Percentiles rank a stretch among this genome's conserved stretches.
phyloP scores from a whole-genome alignment of 768 basidiomycete species.

The Amanita exitialis region DNA sequence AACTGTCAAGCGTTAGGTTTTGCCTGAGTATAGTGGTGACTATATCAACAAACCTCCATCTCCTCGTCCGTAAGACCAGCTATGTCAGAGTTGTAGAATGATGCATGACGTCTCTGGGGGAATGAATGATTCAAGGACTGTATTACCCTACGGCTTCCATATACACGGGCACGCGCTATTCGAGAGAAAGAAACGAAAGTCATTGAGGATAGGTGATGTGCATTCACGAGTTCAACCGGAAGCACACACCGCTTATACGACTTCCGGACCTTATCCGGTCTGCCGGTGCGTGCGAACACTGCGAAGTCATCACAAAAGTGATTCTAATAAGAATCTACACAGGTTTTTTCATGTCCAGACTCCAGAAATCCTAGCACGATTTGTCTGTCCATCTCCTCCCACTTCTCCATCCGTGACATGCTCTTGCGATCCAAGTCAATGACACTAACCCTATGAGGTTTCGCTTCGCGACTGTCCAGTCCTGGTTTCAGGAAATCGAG shows the following conservation, averaged over 20 bases:
- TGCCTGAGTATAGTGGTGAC: constrained; percentile 1
- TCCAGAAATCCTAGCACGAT: constrained; percentile 25
- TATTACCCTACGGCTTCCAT: constrained; percentile 1
- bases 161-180: background rate
- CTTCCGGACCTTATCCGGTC: constrained; percentile 2
- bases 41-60: constrained; percentile 44
- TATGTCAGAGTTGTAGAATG: constrained; percentile 62
- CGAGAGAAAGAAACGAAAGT: background rate
- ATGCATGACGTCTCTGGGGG: constrained; percentile 25
- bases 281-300: background rate
- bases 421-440: constrained; percentile 87
- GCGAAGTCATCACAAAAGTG: no score
- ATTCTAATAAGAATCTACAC: background rate
- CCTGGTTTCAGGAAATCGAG: constrained; percentile 19
- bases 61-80: constrained; percentile 78
- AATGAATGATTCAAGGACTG: constrained; percentile 4
- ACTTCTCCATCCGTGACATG: constrained; percentile 50
- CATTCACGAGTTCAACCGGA: no score
- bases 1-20: constrained; percentile 42
- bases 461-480: background rate
- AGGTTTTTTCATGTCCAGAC: background rate
- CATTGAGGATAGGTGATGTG: background rate
- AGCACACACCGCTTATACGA: no score
- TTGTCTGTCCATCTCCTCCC: constrained; percentile 63
- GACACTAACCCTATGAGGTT: constrained; percentile 38